Evolutionary conservation across 306 rosid species (phyloP).

Genomic region (Quercus rubra): DNA sequence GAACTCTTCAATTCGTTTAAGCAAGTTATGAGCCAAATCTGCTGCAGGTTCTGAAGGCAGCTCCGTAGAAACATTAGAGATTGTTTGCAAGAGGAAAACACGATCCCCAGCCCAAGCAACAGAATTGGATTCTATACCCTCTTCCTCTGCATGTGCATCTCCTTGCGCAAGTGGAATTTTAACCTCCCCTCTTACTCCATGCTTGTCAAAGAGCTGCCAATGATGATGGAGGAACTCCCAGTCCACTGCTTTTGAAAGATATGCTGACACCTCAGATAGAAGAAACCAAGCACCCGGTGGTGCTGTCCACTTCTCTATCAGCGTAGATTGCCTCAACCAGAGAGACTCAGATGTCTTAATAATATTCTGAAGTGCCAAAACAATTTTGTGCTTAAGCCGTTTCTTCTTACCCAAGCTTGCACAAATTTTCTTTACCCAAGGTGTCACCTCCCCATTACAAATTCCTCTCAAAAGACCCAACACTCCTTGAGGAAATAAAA

Average conservation of each 20-base stretch:
- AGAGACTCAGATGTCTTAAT: constrained; percentile 71
- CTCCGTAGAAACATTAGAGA: constrained; percentile 84
- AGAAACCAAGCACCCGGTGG: constrained; percentile 97
- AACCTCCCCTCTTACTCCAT: constrained; percentile 39
- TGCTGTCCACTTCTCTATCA: constrained; percentile 89
- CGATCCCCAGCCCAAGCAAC: constrained; percentile 89
- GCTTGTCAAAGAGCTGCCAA: constrained; percentile 87
- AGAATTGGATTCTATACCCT: constrained; percentile 44
- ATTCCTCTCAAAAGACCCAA: constrained; percentile 61
- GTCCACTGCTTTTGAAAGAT: constrained; percentile 70
- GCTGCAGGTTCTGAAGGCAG: constrained; percentile 79
- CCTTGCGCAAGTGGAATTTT: constrained; percentile 42
- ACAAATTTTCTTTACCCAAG: constrained; percentile 94
- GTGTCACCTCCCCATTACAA: constrained; percentile 72
- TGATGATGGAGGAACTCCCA: constrained; percentile 96
- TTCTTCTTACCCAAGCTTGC: constrained; percentile 80
- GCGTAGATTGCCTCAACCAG: constrained; percentile 67
- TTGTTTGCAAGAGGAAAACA: constrained; percentile 87
- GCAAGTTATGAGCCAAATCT: constrained; percentile 73
- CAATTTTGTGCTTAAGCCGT: constrained; percentile 48
- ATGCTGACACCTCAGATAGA: constrained; percentile 81
- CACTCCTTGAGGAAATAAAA: constrained; percentile 46
- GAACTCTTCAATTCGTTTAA: constrained; percentile 63
- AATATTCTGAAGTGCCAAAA: constrained; percentile 66
- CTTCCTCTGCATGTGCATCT: constrained; percentile 40